These are phyloP conservation scores for Yamadazyma epiphylla DNA, from an alignment of 1,139 yeast genomes.

Conservation along the genomic window DNA sequence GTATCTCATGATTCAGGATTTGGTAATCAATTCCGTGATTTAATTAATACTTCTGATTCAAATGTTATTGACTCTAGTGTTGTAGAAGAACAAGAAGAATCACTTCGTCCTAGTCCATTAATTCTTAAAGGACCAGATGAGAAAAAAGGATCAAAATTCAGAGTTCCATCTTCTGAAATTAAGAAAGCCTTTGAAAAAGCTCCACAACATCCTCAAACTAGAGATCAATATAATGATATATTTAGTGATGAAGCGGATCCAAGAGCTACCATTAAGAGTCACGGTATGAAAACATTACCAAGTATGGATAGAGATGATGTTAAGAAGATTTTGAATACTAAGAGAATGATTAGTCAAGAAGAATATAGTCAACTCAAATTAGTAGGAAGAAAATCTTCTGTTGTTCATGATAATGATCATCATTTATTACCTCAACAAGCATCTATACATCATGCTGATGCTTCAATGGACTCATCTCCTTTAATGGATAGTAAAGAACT, in stretches of 20 bases:
- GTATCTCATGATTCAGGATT: constrained; percentile 48
- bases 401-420: constrained; percentile 27
- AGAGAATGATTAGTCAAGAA: constrained; percentile 38
- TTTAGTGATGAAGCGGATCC: constrained; percentile 31
- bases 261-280: constrained; percentile 36
- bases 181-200: constrained; percentile 31
- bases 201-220: constrained; percentile 20
- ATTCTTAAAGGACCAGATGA: constrained; percentile 3
- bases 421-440: constrained; percentile 39
- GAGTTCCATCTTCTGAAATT: constrained; percentile 45
- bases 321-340: constrained; percentile 36
- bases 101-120: not conserved
- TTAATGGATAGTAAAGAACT: constrained; percentile 10
- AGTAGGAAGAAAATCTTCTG: constrained; percentile 28
- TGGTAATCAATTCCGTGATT: constrained; percentile 29
- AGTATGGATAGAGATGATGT: constrained; percentile 50
- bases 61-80: not conserved
- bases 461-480: constrained; percentile 27
- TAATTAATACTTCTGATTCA: constrained; percentile 6
- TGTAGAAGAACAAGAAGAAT: not conserved
- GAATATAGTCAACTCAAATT: constrained; percentile 38
- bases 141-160: constrained; percentile 27
- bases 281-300: constrained; percentile 43
- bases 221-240: constrained; percentile 39
- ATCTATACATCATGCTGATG: constrained; percentile 31